These are phyloP conservation scores for Blastocystis sp. DNA, from an alignment of 352 stramenopile species.

Conservation along the genomic window DNA sequence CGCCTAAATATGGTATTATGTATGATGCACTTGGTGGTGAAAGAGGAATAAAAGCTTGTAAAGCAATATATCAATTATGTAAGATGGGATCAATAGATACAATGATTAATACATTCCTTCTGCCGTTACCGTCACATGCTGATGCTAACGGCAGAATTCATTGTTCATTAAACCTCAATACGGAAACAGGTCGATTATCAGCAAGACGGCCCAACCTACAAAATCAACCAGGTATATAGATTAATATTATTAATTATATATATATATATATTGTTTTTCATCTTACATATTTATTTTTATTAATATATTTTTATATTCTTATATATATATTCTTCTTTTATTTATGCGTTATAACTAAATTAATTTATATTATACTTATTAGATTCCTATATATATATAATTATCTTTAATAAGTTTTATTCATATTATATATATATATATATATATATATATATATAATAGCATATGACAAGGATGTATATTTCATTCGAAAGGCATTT, in stretches of 20 bases:
- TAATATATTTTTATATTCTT: too few species aligned
- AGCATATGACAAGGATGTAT: constrained; percentile 47
- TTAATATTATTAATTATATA: too few species aligned
- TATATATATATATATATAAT: too few species aligned
- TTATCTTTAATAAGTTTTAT: too few species aligned
- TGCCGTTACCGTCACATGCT: constrained; percentile 64
- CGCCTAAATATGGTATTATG: background rate
- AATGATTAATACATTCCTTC: constrained; percentile 89
- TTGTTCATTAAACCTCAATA: constrained; percentile 95
- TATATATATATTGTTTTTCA: too few species aligned
- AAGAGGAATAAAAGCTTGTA: constrained; percentile 70
- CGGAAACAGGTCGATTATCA: constrained; percentile 85
- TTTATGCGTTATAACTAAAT: too few species aligned
- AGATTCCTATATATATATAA: too few species aligned
- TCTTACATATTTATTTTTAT: too few species aligned
- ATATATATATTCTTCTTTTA: too few species aligned
- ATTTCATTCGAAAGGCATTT: constrained; percentile 67
- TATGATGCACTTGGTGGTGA: constrained; percentile 69
- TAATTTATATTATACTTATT: too few species aligned
- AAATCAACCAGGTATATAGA: constrained; percentile 82
- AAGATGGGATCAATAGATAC: constrained; percentile 65
- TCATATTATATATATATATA: too few species aligned
- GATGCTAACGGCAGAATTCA: constrained; percentile 80
- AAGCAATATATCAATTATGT: constrained; percentile 39
- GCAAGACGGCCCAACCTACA: constrained; percentile 90